Conservation (phyloP, 140 eudicot genomes). For the Oenanthe javanica region DNA sequence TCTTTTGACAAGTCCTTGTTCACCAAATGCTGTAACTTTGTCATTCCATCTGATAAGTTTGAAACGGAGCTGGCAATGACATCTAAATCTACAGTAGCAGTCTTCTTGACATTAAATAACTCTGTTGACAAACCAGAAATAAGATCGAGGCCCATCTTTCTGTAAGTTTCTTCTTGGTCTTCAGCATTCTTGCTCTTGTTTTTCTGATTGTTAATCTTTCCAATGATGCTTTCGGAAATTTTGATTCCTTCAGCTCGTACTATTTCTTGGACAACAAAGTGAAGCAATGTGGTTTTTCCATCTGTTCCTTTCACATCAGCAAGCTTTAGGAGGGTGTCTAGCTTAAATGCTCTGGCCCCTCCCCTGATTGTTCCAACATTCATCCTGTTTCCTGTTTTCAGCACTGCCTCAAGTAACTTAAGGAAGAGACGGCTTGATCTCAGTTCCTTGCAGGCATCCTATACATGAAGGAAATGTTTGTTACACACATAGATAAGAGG, state of each 20-base stretch:
- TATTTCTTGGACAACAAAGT: slow-evolving; percentile 7
- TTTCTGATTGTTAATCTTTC: not conserved
- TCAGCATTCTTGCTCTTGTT: not conserved
- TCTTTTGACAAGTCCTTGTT: not conserved
- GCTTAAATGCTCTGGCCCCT: not conserved
- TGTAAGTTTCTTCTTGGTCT: not conserved
- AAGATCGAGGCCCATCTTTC: not conserved
- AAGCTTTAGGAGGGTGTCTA: slow-evolving; percentile 7
- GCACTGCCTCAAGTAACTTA: slow-evolving; percentile 2
- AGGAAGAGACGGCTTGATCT: not conserved
- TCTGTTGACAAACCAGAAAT: not conserved
- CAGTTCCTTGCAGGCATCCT: slow-evolving; percentile 8
- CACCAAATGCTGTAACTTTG: not conserved
- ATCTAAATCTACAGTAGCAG: slow-evolving; percentile 1
- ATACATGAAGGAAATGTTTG: not conserved
- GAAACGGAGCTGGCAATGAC: not conserved
- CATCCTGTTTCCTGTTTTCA: slow-evolving; percentile 6
- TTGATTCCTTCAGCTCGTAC: not conserved
- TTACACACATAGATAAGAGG: not conserved
- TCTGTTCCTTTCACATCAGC: slow-evolving; percentile 7
- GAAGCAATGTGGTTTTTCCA: not conserved
- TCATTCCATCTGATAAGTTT: not conserved
- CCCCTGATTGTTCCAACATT: slow-evolving; percentile 6
- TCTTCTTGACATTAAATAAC: not conserved
- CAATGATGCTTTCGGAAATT: not conserved